Evolutionary conservation across 305 asterid genomes (phyloP), one percentile per base, ranked within the genome.

Genomic region (Fraxinus floribunda): DNA sequence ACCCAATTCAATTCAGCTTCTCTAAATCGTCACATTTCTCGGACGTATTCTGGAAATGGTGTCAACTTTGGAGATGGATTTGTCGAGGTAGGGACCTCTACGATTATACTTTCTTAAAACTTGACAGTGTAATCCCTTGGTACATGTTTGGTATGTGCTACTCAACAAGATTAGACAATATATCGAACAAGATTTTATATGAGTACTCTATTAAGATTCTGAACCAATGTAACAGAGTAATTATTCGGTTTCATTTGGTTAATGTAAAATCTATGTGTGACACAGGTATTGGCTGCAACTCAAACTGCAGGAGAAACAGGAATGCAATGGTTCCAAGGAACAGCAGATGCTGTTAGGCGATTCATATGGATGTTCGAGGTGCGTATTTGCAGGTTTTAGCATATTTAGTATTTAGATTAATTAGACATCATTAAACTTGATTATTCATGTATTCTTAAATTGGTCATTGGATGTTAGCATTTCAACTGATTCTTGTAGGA

Each of bases 321-420:
- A 38, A 91, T 89, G 83, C 91, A 74, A 24, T 96, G 99, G 99
- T 96, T 96, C 85, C 98, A 96, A 83, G 99, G 99, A 78, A 95
- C 98, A 0, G 99, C 99, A 2, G 99, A 96, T 82, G 99, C 99
- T 34, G 99, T 96, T 82, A 94, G 99, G 92, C 92, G 92, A 83
- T 96, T 96, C 80, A 84, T 80, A 81, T 96, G 99, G 99, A 55
- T 96, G 73, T 96, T 96, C 86, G 99, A 96, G 98, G 99, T 91
- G 76, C 6, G 83, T 82, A 22, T 81, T 76, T 20, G 3, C 15
- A 29, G 0, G 15, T 64, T 22, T 79, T 81, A 73, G 24, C 36
- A 34, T 49, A 30, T 38, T 26, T 44, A 62, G 16, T 66, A 36
- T 46, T 41, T 0, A 10, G 38, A 6, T 29, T 41, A 38, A 64